Evolutionary conservation across 1,139 yeast species (phyloP), one percentile per base, ranked within the genome.

Genomic region (Lodderomyces beijingensis): DNA sequence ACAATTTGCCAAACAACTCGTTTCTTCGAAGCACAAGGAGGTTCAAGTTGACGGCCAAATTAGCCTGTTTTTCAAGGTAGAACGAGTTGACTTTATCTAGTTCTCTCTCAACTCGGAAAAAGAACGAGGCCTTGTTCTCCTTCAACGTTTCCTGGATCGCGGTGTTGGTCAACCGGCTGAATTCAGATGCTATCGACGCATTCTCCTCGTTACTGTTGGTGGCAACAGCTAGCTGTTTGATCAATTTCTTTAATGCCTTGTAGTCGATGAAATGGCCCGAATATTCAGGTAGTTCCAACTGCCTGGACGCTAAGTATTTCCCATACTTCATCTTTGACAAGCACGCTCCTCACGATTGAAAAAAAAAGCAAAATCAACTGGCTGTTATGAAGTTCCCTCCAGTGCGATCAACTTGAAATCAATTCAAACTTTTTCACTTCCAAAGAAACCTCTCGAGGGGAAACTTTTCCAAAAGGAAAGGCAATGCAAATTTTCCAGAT

Each of bases 241-340:
- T 83, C 39, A 83, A 63, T 55, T 84, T 86, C 58, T 91, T 91
- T 39, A 91, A 64, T 4, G 93, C 93, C 63, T 91, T 91, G 59
- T 91, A 91, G 61, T 91, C 89, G 55, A 91, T 89, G 62, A 91
- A 91, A 55, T 86, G 84, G 31, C 91, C 89, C 30, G 94, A 79
- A 57, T 91, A 91, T 56, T 91, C 97, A 7, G 97, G 97, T 37
- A 91, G 69, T 57, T 91, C 97, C 46, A 91, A 70, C 62, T 87
- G 96, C 57, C 96, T 77, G 28, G 94, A 84, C 43, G 95, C 97
- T 55, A 91, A 71, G 55, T 88, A 85, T 60, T 91, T 91, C 36
- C 97, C 98, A 59, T 87, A 91, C 70, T 91, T 91, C 98, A 74
- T 74, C 9, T 11, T 19, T 19, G 21, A 19, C 7, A 19, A 19